These are phyloP conservation scores for Penicillium paneum DNA, from an alignment of 2,329 filamentous ascomycete genomes.

Conservation along the genomic window DNA sequence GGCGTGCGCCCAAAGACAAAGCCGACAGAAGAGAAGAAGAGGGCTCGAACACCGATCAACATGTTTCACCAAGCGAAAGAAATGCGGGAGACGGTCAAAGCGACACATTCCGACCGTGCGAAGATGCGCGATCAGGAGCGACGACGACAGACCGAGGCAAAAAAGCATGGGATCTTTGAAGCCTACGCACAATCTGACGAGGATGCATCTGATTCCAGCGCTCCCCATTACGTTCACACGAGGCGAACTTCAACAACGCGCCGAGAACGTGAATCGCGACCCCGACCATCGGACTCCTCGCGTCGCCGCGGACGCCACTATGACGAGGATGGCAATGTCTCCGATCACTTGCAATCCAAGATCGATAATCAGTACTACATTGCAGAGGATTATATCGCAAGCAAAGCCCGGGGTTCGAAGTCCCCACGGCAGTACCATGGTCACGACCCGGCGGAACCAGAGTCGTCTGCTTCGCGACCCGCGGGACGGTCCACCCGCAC, in stretches of 20 bases:
- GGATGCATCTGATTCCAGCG: conserved; percentile 32
- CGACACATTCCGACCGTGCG: conserved; percentile 33
- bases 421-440: conserved; percentile 32
- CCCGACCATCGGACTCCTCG: conserved; percentile 21
- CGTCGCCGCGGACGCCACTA: conserved; percentile 24
- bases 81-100: conserved; percentile 31
- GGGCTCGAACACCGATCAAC: conserved; percentile 28
- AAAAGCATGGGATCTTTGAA: conserved; percentile 36
- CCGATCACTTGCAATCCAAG: conserved; percentile 32
- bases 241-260: conserved; percentile 25
- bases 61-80: conserved; percentile 32
- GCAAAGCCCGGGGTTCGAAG: conserved; percentile 32
- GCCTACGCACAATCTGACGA: conserved; percentile 34
- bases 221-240: conserved; percentile 17
- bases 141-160: conserved; percentile 40
- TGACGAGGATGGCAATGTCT: conserved; percentile 27
- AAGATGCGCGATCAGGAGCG: conserved; percentile 45
- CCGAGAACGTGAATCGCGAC: conserved; percentile 19
- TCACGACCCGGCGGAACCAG: conserved; percentile 33
- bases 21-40: conserved; percentile 39
- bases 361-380: conserved; percentile 30
- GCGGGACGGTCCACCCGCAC: conserved; percentile 30
- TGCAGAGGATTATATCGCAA: conserved; percentile 41
- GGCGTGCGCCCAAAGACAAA: conserved; percentile 34
- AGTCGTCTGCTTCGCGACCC: conserved; percentile 30